Evolutionary conservation across 371 early-diverging fungal species (phyloP).

Genomic region (Smittium mucronatum): DNA sequence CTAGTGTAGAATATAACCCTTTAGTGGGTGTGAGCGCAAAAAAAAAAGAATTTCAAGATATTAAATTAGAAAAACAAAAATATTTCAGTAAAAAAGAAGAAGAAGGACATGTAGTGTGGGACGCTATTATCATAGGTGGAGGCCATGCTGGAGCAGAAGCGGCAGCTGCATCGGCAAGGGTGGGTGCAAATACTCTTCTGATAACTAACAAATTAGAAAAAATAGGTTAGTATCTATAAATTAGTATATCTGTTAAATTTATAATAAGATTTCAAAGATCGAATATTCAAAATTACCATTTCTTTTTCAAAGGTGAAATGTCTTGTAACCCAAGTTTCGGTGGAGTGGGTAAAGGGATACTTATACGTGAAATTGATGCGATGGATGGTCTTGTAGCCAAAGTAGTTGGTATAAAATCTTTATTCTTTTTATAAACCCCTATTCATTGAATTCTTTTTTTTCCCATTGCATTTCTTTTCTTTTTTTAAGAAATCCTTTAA

Average conservation of each 20-base stretch:
- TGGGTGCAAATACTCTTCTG: constrained; percentile 59
- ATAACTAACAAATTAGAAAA: constrained; percentile 67
- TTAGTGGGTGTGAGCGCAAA: background rate
- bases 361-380: constrained; percentile 73
- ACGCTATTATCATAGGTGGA: constrained; percentile 64
- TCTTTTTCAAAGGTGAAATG: constrained; percentile 78
- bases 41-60: background rate
- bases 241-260: too few species aligned
- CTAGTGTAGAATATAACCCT: background rate
- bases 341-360: constrained; percentile 71
- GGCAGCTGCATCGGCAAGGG: constrained; percentile 66
- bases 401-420: constrained; percentile 32
- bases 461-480: too few species aligned
- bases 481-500: background rate
- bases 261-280: too few species aligned
- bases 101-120: constrained; percentile 7
- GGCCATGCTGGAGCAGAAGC: constrained; percentile 84
- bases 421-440: too few species aligned
- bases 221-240: constrained; percentile 37
- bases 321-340: constrained; percentile 83
- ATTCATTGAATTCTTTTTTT: too few species aligned
- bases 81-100: background rate
- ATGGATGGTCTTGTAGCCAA: constrained; percentile 71
- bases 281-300: too few species aligned
- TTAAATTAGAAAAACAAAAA: background rate